These are phyloP conservation scores for Aspergillus melleus DNA, from an alignment of 2,329 filamentous ascomycete species.

Conservation along the genomic window DNA sequence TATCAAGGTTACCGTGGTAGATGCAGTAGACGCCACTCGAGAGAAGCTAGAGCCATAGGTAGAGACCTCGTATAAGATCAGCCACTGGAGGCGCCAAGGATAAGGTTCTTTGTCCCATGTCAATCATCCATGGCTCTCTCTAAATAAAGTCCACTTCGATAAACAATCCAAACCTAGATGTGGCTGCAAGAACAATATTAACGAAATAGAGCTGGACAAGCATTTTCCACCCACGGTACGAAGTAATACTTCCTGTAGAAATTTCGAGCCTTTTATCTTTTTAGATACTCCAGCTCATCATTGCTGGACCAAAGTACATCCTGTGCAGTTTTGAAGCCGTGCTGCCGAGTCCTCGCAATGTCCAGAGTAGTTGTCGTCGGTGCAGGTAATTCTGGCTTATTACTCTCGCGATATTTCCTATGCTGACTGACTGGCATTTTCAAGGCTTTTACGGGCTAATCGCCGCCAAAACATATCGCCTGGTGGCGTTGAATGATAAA, in stretches of 20 bases:
- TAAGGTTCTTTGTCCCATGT: background rate
- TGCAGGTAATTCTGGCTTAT: background rate
- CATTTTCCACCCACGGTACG: too few relatives aligned
- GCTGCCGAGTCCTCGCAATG: background rate
- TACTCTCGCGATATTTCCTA: background rate
- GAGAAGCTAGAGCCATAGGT: background rate
- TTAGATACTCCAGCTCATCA: background rate
- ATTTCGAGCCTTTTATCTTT: background rate
- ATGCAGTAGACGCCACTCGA: constrained; percentile 42
- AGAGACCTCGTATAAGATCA: background rate
- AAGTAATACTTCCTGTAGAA: background rate
- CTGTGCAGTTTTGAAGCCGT: too few relatives aligned
- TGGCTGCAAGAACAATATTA: background rate
- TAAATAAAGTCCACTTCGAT: background rate
- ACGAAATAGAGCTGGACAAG: background rate
- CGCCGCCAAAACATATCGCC: constrained; percentile 30
- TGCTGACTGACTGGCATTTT: background rate
- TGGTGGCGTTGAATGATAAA: constrained; percentile 4
- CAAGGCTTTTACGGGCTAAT: constrained; percentile 26
- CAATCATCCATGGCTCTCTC: background rate
- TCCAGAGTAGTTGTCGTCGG: background rate
- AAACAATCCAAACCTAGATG: background rate
- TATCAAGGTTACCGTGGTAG: constrained; percentile 63
- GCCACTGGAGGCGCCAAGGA: background rate
- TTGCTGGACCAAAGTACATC: too few relatives aligned